Conservation (phyloP, 2,329 filamentous ascomycete genomes). For the Colletotrichum sp. region DNA sequence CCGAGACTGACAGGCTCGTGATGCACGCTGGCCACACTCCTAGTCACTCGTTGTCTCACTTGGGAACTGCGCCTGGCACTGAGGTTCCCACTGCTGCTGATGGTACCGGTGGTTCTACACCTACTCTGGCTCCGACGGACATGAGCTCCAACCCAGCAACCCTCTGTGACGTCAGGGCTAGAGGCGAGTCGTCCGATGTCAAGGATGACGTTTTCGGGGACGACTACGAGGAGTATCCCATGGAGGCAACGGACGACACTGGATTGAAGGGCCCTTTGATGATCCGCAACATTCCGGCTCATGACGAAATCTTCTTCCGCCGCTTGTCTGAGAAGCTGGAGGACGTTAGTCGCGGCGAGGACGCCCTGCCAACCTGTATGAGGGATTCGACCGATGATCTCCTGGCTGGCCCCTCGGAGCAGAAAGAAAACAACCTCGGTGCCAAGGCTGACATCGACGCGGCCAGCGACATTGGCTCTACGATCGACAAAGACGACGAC, state of each 20-base stretch:
- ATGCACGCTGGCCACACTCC: slow-evolving; percentile 70
- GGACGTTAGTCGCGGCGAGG: slow-evolving; percentile 50
- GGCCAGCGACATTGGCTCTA: slow-evolving; percentile 14
- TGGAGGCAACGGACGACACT: slow-evolving; percentile 49
- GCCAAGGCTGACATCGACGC: slow-evolving; percentile 10
- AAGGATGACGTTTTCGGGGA: slow-evolving; percentile 5
- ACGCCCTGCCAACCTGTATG: slow-evolving; percentile 51
- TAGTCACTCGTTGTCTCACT: slow-evolving; percentile 61
- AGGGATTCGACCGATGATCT: slow-evolving; percentile 36
- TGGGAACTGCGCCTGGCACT: slow-evolving; percentile 50
- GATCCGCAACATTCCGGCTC: slow-evolving; percentile 59
- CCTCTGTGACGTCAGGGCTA: slow-evolving; percentile 11
- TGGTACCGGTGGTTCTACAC: slow-evolving; percentile 44
- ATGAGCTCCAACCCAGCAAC: slow-evolving; percentile 15
- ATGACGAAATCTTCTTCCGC: slow-evolving; percentile 60
- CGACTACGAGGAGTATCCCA: slow-evolving; percentile 26
- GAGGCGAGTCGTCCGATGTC: slow-evolving; percentile 13
- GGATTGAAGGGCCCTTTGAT: slow-evolving; percentile 58
- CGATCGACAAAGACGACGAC: slow-evolving; percentile 27
- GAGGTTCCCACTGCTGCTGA: slow-evolving; percentile 41
- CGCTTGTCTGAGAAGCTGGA: slow-evolving; percentile 57
- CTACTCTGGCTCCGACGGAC: slow-evolving; percentile 28
- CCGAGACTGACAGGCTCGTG: slow-evolving; percentile 57
- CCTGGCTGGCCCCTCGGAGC: slow-evolving; percentile 2
- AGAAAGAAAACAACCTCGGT: slow-evolving; percentile 8